Evolutionary conservation across 2,329 filamentous ascomycete genomes (phyloP), one percentile per base, ranked within the genome.

Genomic region (Pyrenophora tritici-repentis): DNA sequence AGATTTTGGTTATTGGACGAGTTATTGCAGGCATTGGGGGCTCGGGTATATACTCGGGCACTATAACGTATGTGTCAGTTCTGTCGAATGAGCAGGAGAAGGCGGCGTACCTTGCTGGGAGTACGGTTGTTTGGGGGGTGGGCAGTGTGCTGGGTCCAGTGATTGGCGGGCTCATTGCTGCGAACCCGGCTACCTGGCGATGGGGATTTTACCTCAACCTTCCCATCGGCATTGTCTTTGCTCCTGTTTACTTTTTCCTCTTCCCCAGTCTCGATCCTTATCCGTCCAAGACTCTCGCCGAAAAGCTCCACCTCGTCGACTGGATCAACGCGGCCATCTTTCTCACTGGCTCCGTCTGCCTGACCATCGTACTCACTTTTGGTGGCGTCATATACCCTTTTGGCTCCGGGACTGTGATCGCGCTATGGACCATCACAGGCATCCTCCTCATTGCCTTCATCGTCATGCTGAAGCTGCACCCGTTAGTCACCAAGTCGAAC

Each of bases 1-100:
- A 63, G 20, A 55, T 61, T 2, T 36, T 71, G 14, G 71, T 74
- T 34, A 62, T 80, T 10, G 79, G 79, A 2, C 67, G 79, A 8
- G 77, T 73, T 6, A 66, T 78, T 29, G 73, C 73, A 31, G 80
- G 79, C 12, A 58, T 75, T 20, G 78, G 79, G 1, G 79, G 78
- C 0, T 62, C 65, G 2, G 79, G 78, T 6, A 73, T 79, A 61
- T 41, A 51, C 38, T 71, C 57, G 55, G 69, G 65, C 34, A 44
- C 58, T 9, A 78, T 78, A 42, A 31, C 24, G 6, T 38, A 33
- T 12, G 36, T 40, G 66, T 37, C 36, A 0, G 14, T 47, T 47
- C 36, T 47, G n/a, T 26, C 20, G 9, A 34, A 59, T 44, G 45
- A 33, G 6, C 13, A 65, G 0, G 46, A 55, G 5, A 72, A 76